A percentile compares a stretch with the other conserved stretches of the same genome.
Conservation (phyloP, 2,329 filamentous ascomycete genomes). For the Hypomyces rosellus region DNA sequence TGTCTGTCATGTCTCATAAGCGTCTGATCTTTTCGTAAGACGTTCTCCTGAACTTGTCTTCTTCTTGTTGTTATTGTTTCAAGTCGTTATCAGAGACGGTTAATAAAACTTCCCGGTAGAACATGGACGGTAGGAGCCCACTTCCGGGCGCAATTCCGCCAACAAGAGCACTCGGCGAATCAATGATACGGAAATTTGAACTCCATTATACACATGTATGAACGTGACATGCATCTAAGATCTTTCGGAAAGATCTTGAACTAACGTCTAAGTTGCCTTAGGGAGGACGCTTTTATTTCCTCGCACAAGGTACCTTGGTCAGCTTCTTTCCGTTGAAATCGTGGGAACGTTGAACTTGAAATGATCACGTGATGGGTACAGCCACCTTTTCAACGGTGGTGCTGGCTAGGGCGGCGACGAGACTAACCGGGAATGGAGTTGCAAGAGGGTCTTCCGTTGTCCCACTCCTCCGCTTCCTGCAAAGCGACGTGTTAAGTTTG, state of each 20-base stretch:
- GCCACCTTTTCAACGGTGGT: background rate
- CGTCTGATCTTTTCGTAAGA: too few species aligned
- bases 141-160: too few species aligned
- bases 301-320: constrained; percentile 37
- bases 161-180: too few species aligned
- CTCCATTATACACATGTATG: too few species aligned
- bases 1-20: too few species aligned
- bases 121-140: too few species aligned
- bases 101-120: too few species aligned
- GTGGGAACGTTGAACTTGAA: background rate
- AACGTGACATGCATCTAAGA: constrained; percentile 6
- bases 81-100: too few species aligned
- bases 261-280: background rate
- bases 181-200: too few species aligned
- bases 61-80: too few species aligned
- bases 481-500: constrained; percentile 10
- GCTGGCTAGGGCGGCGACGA: constrained; percentile 6
- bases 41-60: too few species aligned
- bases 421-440: constrained; percentile 1
- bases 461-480: constrained; percentile 11
- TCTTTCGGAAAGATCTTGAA: constrained; percentile 5
- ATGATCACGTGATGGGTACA: constrained; percentile 2
- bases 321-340: background rate
- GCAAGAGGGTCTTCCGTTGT: constrained; percentile 5
- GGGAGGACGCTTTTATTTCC: constrained; percentile 30